Percentiles rank a stretch among this genome's conserved stretches.
These are phyloP conservation scores for Protomyces inouyei DNA, from an alignment of 1,139 yeast species.

Conservation along the genomic window DNA sequence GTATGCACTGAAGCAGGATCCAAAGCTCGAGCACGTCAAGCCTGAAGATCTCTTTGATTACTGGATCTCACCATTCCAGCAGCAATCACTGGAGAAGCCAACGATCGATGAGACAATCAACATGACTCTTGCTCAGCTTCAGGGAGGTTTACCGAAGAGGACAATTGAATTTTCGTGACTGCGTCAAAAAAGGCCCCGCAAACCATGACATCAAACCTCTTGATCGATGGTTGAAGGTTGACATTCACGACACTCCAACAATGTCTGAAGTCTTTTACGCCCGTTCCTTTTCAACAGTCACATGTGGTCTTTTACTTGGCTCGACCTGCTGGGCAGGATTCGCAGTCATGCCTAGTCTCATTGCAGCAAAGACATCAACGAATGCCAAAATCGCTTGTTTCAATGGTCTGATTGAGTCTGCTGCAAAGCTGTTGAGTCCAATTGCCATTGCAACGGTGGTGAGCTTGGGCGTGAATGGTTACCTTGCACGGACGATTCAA, in stretches of 20 bases:
- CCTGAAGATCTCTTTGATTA: conserved; percentile 28
- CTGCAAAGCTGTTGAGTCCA: conserved; percentile 9
- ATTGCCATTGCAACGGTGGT: conserved; percentile 6
- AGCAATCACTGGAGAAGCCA: conserved; percentile 25
- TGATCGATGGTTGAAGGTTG: too few relatives aligned
- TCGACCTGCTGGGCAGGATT: conserved; percentile 21
- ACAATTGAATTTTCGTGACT: not conserved
- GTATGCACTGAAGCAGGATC: conserved; percentile 26
- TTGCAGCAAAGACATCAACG: conserved; percentile 11
- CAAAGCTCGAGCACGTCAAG: conserved; percentile 24
- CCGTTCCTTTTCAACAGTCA: conserved; percentile 19
- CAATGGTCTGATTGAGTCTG: conserved; percentile 11
- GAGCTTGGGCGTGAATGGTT: conserved; percentile 2
- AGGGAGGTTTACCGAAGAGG: not conserved
- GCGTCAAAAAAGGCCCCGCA: not conserved
- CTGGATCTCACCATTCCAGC: conserved; percentile 28
- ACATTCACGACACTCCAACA: not conserved
- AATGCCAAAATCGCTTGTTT: conserved; percentile 13
- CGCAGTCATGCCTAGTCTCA: conserved; percentile 21
- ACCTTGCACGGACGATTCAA: not conserved
- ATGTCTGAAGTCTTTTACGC: not conserved
- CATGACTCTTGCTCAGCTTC: conserved; percentile 26
- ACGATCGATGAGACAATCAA: conserved; percentile 28
- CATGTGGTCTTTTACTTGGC: conserved; percentile 17
- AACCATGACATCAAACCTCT: not conserved